Evolutionary conservation across 441 rosid species (phyloP), one percentile per base, ranked within the genome.

Genomic region (Caryocar brasiliense): DNA sequence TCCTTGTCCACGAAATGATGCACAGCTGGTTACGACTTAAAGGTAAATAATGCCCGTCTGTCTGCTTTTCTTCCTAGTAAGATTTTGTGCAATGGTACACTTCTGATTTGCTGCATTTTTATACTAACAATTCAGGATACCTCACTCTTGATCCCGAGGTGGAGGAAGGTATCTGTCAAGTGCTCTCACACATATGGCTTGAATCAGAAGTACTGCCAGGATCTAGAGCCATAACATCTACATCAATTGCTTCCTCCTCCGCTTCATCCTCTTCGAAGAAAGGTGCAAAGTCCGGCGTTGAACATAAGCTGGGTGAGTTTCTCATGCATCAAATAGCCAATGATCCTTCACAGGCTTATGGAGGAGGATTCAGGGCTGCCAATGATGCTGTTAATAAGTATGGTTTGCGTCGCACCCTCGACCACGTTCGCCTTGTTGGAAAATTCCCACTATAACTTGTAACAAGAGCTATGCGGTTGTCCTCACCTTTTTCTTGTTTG

Each of bases 131-230:
- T 37, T 47, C 70, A 90, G 98, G 98, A 22, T 90, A 74, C 54
- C 61, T 82, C 7, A 76, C 86, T 73, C 89, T 90, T 23, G 75
- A 53, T 64, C 81, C 92, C 1, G 95, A 79, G 62, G 95, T 86
- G 19, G 97, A 90, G 79, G 96, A 84, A 80, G 98, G 98, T 12
- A 82, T 90, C 59, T 90, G 96, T 65, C 96, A 90, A 66, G 79
- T 81, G 40, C 78, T 90, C 50, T 86, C 97, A 2, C 48, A 82
- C 60, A 79, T 90, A 89, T 90, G 96, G 97, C 94, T 90, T 4
- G 97, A 90, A 49, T 69, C 97, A 14, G 96, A 90, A 72, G 97
- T 89, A 29, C 40, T 81, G 42, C 81, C 96, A 40, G 64, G 34
- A 19, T 54, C 76, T 23, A 73, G 62, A 62, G 65, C 51, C 59